Base-by-base conservation (phyloP, 768 basidiomycete species). In the Suillus clintonianus region DNA sequence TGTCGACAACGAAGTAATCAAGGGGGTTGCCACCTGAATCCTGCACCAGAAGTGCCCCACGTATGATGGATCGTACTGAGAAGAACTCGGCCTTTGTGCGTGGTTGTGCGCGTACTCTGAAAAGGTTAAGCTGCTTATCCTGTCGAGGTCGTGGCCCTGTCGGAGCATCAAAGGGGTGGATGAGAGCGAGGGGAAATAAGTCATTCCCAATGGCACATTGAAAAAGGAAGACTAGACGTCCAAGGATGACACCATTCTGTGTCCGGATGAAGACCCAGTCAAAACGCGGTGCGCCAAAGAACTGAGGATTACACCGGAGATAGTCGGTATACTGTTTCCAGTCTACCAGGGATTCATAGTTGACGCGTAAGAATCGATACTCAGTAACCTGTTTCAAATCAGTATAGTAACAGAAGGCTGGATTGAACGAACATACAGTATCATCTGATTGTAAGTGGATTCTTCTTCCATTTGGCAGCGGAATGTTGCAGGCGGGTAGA, bases 221-320 rank as follows among this genome's bases (percentile, higher is more conserved):
- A 53, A 75, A 74, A 13, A 75, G 17, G 34, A 66, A 65, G 2
- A 68, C 15, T 5, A 72, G 61, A 15, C 63, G 59, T 6, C 60
- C 71, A 65, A 76, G 70, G 14, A 58, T 62, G 37, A 64, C 59
- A 11, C 54, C 3, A 1, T 39, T 51, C 3, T 58, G 19, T 2
- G 67, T 67, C 7, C 74, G n/a, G 42, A 76, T 53, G 34, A 79
- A 64, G 17, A 78, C 71, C 57, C 39, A 74, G 61, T 75, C 72
- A 62, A 71, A 77, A 2, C 66, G 70, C 10, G 73, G 70, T 0
- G 56, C 24, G 8, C 67, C 50, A 56, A 74, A 69, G 62, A 79
- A 80, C 0, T 55, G 59, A n/a, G 74, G 74, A 50, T 70, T 76
- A 47, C 72, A 74, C 8, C 67, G 63, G 1, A 80, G 64, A 45